These are phyloP conservation scores for Annulohypoxylon nitens DNA, from an alignment of 495 filamentous ascomycete genomes.

Conservation along the genomic window DNA sequence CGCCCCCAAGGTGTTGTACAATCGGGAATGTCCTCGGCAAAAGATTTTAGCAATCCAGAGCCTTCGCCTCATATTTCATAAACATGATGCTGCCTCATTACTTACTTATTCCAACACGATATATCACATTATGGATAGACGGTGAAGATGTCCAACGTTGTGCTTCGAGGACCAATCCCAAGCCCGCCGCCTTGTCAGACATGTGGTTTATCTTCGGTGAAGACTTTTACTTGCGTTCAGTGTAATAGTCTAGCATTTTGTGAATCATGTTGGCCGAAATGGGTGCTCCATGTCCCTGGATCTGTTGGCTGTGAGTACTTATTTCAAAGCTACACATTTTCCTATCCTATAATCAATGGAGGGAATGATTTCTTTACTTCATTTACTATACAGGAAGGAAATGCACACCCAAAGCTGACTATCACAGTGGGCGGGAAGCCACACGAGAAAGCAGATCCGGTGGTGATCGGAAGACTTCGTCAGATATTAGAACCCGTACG, in stretches of 20 bases:
- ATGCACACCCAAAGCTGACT: not conserved
- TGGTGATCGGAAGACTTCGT: not conserved
- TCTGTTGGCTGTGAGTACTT: not conserved
- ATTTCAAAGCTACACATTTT: not conserved
- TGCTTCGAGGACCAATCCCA: not conserved
- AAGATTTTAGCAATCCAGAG: too few species aligned
- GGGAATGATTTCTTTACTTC: too few species aligned
- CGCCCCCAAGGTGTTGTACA: not conserved
- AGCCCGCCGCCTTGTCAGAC: not conserved
- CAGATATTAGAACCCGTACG: slow-evolving; percentile 2
- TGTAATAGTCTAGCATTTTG: slow-evolving; percentile 15
- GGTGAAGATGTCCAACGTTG: not conserved
- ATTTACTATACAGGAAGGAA: not conserved
- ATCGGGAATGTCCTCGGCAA: too few species aligned
- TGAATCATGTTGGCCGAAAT: slow-evolving; percentile 9
- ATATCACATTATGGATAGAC: not conserved
- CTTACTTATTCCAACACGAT: not conserved
- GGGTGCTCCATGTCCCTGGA: slow-evolving; percentile 7
- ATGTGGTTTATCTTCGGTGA: not conserved
- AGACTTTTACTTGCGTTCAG: slow-evolving; percentile 11
- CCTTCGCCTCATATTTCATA: not conserved
- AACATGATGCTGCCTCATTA: not conserved
- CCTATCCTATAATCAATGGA: not conserved
- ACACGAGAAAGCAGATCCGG: slow-evolving; percentile 6
- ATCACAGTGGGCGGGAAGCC: slow-evolving; percentile 7